Base-by-base conservation (phyloP, 108 stramenopile genomes). In the Aurantiochytrium sp. region DNA sequence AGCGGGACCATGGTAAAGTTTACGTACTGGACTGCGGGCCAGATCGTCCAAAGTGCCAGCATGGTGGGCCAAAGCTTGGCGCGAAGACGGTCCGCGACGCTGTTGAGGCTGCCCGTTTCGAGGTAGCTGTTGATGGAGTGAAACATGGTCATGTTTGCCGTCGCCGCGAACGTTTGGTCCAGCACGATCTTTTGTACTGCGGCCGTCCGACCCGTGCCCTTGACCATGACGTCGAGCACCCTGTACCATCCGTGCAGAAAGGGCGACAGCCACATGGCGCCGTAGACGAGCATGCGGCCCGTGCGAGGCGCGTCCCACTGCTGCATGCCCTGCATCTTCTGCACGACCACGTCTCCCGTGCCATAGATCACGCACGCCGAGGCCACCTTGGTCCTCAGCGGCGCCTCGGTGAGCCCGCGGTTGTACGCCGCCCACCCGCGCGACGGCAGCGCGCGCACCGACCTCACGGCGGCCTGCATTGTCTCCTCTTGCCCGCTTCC, bases 381-480 rank as follows among this genome's bases (percentile, higher is more conserved):
- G 49, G 25, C 49, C 49, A 83, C 51, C 76, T 83, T 83, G 76
- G 76, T 83, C 76, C 10, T 83, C 49, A 83, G 51, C 28, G 76
- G 76, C 49, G 19, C 25, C 76, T 47, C 51, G 6, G 45, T 18
- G 49, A 83, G 76, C 19, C 45, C 49, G 12, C 76, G 76, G 25
- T 47, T 53, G 23, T 83, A 83, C 76, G 49, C 76, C 6, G 76
- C 76, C 76, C 76, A 83, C 76, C 64, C 64, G 42, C 64, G 64
- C 25, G 35, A 28, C 21, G 64, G 64, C 35, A 69, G 64, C 64
- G 64, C 25, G 21, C 64, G 14, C 35, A 69, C 35, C 14, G 55
- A 57, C 55, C 55, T 57, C 55, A 57, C 55, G 14, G 55, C 55
- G 55, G 55, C 55, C 55, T 57, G 55, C 55, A 57, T 57, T 0